Conservation (phyloP, 768 basidiomycete species). For the Leucocoprinus sp. region DNA sequence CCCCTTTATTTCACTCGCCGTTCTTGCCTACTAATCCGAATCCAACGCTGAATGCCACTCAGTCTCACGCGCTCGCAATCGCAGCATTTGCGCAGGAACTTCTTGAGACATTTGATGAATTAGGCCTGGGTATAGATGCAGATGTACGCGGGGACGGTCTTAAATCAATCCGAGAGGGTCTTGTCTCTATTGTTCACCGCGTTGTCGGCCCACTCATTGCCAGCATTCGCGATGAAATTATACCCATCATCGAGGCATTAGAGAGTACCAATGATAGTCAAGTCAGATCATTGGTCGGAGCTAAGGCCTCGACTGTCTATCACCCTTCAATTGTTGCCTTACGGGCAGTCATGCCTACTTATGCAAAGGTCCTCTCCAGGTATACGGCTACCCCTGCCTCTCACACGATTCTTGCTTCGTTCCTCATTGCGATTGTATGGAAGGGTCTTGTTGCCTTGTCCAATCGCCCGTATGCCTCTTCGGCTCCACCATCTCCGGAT, state of each 20-base stretch:
- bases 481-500: slow-evolving; percentile 30
- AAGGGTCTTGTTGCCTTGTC: slow-evolving; percentile 63
- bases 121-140: slow-evolving; percentile 51
- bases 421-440: slow-evolving; percentile 72
- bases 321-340: slow-evolving; percentile 59
- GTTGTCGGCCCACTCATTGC: slow-evolving; percentile 57
- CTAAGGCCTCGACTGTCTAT: slow-evolving; percentile 24
- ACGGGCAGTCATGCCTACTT: slow-evolving; percentile 52
- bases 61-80: slow-evolving; percentile 63
- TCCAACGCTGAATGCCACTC: slow-evolving; percentile 53
- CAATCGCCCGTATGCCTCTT: slow-evolving; percentile 40
- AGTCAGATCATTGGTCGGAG: slow-evolving; percentile 22
- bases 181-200: slow-evolving; percentile 59
- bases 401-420: slow-evolving; percentile 56
- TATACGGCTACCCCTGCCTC: slow-evolving; percentile 46
- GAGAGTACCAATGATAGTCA: slow-evolving; percentile 34
- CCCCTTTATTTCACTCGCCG: slow-evolving; percentile 49
- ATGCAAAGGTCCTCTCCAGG: slow-evolving; percentile 47
- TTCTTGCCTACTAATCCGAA: slow-evolving; percentile 41
- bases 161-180: slow-evolving; percentile 59
- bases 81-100: slow-evolving; percentile 69
- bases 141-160: slow-evolving; percentile 63
- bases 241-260: slow-evolving; percentile 54
- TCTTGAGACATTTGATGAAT: slow-evolving; percentile 59
- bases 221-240: slow-evolving; percentile 53